A percentile compares a stretch with the other conserved stretches of the same genome.
These are phyloP conservation scores for Boletus vermiculosoides DNA, from an alignment of 768 basidiomycete species.

Conservation along the genomic window DNA sequence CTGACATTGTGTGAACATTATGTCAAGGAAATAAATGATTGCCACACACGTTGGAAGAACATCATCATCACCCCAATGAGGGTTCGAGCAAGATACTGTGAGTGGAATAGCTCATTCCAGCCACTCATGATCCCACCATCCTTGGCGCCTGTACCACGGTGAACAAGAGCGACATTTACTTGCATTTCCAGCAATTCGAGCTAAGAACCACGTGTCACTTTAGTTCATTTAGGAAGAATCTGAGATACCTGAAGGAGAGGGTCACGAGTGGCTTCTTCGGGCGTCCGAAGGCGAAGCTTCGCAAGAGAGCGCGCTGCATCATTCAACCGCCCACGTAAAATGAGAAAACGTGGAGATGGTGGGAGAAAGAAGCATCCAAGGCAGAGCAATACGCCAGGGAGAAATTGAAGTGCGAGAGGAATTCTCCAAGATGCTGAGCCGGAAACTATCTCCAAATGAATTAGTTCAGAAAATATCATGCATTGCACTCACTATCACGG, in stretches of 20 bases:
- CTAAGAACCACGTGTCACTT: conserved; percentile 32
- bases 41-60: conserved; percentile 74
- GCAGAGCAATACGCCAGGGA: conserved; percentile 66
- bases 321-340: conserved; percentile 48
- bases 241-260: conserved; percentile 46
- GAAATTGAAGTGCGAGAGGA: conserved; percentile 68
- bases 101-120: conserved; percentile 59
- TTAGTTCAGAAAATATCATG: background rate
- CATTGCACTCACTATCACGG: conserved; percentile 47
- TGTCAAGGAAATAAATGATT: background rate
- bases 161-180: conserved; percentile 58
- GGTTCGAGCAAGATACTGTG: conserved; percentile 58
- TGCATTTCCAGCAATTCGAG: conserved; percentile 78
- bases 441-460: conserved; percentile 39
- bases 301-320: conserved; percentile 61
- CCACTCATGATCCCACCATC: conserved; percentile 24
- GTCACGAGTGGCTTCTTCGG: conserved; percentile 48
- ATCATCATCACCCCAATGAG: conserved; percentile 70
- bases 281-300: conserved; percentile 45
- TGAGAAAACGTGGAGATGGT: conserved; percentile 48
- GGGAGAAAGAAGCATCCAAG: conserved; percentile 54
- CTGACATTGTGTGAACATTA: conserved; percentile 35
- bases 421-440: conserved; percentile 74
- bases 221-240: background rate
- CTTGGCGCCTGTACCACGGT: conserved; percentile 30